These are phyloP conservation scores for Beauveria pseudobassiana DNA, from an alignment of 2,329 filamentous ascomycete genomes.

Conservation along the genomic window DNA sequence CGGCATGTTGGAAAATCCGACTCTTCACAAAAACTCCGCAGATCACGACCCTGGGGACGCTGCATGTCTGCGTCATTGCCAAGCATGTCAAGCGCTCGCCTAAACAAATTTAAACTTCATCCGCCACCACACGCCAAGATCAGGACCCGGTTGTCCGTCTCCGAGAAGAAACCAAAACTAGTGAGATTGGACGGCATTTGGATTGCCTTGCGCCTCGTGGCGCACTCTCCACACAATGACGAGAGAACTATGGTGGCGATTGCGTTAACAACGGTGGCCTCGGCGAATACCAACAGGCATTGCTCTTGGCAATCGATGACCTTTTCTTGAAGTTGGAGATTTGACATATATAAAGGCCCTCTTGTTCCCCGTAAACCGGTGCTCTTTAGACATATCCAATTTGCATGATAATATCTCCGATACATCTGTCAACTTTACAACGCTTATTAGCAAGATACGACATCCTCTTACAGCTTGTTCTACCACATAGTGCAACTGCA, in stretches of 20 bases:
- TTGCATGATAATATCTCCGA: neutral
- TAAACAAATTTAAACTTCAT: neutral
- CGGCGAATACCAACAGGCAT: neutral
- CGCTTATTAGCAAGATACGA: neutral
- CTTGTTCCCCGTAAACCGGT: neutral
- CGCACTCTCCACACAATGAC: conserved; percentile 2
- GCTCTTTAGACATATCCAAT: neutral
- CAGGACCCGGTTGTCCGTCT: neutral
- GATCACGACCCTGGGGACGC: neutral
- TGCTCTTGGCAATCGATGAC: neutral
- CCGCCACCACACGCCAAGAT: conserved; percentile 9
- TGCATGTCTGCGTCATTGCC: neutral
- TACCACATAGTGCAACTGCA: neutral
- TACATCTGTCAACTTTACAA: neutral
- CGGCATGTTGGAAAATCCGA: too few relatives aligned
- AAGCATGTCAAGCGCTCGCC: neutral
- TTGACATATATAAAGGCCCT: neutral
- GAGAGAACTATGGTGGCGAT: neutral
- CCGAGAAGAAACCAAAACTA: neutral
- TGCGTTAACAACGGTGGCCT: neutral
- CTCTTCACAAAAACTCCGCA: neutral
- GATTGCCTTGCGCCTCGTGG: neutral
- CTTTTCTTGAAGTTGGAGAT: neutral
- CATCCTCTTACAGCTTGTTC: neutral
- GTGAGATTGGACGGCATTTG: neutral